Percentiles rank a stretch among this genome's conserved stretches.
These are phyloP conservation scores for Epichloe aotearoae DNA, from an alignment of 2,329 filamentous ascomycete species.

Conservation along the genomic window DNA sequence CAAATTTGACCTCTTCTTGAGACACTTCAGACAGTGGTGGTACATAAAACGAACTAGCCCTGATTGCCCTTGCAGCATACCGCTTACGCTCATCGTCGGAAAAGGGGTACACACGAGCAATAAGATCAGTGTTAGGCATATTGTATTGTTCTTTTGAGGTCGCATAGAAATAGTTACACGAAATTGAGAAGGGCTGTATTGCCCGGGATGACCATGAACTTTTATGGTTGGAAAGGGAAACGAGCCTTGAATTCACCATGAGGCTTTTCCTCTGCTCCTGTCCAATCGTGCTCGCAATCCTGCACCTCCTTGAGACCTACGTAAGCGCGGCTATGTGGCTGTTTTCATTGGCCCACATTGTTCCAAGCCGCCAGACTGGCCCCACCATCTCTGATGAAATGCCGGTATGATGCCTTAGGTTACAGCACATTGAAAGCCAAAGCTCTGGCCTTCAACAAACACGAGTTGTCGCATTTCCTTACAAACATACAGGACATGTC, in stretches of 20 bases:
- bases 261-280: not conserved
- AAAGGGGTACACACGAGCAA: slow-evolving; percentile 4
- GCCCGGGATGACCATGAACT: not conserved
- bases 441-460: too few relatives aligned
- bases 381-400: too few relatives aligned
- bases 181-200: not conserved
- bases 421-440: too few relatives aligned
- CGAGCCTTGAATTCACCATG: not conserved
- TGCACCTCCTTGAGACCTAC: not conserved
- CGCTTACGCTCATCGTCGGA: rapidly evolving
- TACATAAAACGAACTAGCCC: not conserved
- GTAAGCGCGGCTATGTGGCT: too few relatives aligned
- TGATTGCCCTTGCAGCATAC: not conserved
- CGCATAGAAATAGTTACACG: not conserved
- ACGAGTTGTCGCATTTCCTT: too few relatives aligned
- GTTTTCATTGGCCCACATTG: too few relatives aligned
- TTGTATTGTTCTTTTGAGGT: not conserved
- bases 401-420: too few relatives aligned
- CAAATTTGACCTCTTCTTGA: not conserved
- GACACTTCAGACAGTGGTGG: not conserved
- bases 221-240: not conserved
- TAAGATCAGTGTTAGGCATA: slow-evolving; percentile 1
- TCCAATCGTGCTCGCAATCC: not conserved
- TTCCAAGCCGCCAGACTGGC: too few relatives aligned
- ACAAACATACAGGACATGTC: not conserved